Conservation (phyloP, 192 early-diverging fungal genomes). For the Pilobolus umbonatus region DNA sequence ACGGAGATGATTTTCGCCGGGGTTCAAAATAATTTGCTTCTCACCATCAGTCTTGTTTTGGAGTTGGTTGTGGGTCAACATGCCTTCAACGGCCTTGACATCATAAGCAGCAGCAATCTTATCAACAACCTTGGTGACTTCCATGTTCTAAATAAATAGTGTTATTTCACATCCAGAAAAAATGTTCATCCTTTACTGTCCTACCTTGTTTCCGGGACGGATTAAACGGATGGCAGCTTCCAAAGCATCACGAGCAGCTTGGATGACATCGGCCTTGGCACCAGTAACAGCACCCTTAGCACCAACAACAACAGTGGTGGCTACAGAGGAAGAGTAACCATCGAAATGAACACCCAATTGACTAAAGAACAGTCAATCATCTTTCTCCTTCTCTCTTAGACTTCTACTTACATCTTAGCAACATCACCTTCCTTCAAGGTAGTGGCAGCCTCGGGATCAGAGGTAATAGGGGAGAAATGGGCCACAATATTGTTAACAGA, state of each 20-base stretch:
- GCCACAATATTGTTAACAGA: slow-evolving; percentile 79
- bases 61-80: slow-evolving; percentile 84
- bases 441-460: slow-evolving; percentile 53
- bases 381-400: background rate
- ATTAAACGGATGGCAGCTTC: slow-evolving; percentile 85
- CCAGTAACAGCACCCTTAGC: slow-evolving; percentile 73
- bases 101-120: slow-evolving; percentile 78
- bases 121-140: slow-evolving; percentile 74
- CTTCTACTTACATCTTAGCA: slow-evolving; percentile 73
- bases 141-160: slow-evolving; percentile 40
- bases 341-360: slow-evolving; percentile 90
- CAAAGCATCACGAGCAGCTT: slow-evolving; percentile 78
- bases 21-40: slow-evolving; percentile 92
- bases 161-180: background rate
- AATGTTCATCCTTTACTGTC: background rate
- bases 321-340: slow-evolving; percentile 78
- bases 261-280: slow-evolving; percentile 79
- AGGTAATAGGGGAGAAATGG: slow-evolving; percentile 82
- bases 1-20: slow-evolving; percentile 67
- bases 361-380: slow-evolving; percentile 27
- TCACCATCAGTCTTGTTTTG: slow-evolving; percentile 86
- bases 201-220: slow-evolving; percentile 70
- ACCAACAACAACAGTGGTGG: slow-evolving; percentile 83
- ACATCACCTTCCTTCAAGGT: slow-evolving; percentile 76
- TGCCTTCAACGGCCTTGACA: slow-evolving; percentile 87